Evolutionary conservation across 306 rosid species (phyloP), one percentile per base, ranked within the genome.

Genomic region (Styphnolobium japonicum): DNA sequence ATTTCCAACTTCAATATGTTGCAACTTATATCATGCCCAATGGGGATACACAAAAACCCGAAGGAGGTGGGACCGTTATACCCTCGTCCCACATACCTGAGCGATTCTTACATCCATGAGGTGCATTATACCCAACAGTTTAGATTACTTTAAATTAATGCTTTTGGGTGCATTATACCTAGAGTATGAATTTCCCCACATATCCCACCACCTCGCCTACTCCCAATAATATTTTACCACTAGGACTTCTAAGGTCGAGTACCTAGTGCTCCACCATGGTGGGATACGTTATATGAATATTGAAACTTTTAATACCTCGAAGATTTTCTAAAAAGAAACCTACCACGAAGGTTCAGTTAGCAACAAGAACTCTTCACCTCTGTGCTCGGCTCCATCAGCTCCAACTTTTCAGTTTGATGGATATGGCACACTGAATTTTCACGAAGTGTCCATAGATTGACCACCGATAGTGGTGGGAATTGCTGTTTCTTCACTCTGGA

Each of bases 311-410:
- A 39, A 21, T 60, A 43, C 64, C 34, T 16, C 15, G 10, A 56
- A 65, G 16, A 23, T 16, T 60, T 75, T 68, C 37, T 6, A 37
- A 11, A 77, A 12, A 11, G 34, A 36, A 51, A 27, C 57, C 15
- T 22, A 6, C 9, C 53, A 43, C 72, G 48, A 37, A 66, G 21
- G 52, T 71, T 66, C 73, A 67, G 73, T 40, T 25, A 31, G 29
- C 34, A 10, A 72, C 49, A 16, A 82, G 21, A 61, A 81, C 10
- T 43, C 34, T 16, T 73, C 84, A 73, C 14, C 67, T 51, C 64
- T 49, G 10, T 11, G 53, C 31, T 77, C 7, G 12, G 60, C 77
- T 57, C 57, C 80, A 71, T 78, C 39, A 53, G 27, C 78, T 71
- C 76, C 58, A 60, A 31, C 55, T 40, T 37, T 42, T 43, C 42